Conservation (phyloP, 2,329 filamentous ascomycete genomes). For the Sodiomyces alkalinus region DNA sequence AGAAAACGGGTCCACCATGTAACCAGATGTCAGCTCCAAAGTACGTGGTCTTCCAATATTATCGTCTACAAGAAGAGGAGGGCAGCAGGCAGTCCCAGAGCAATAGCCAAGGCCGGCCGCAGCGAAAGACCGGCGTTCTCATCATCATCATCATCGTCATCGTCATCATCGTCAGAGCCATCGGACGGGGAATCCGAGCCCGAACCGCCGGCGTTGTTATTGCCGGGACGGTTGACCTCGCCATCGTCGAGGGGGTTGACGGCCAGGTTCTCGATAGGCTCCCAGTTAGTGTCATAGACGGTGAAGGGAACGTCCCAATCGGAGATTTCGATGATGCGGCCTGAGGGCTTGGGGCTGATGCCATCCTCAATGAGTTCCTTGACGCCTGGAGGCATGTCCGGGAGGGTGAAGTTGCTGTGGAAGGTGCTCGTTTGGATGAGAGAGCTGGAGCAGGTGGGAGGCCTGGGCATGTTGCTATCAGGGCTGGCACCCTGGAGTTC, state of each 20-base stretch:
- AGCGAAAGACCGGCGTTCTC: constrained; percentile 8
- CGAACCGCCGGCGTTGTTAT: constrained; percentile 18
- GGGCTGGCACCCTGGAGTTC: constrained; percentile 49
- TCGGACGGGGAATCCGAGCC: constrained; percentile 3
- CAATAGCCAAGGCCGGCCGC: constrained; percentile 4
- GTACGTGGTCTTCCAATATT: too few relatives aligned
- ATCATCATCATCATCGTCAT: constrained; percentile 9
- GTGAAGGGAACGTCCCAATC: constrained; percentile 40
- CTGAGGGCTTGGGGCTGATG: constrained; percentile 45
- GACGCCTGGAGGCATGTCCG: constrained; percentile 49
- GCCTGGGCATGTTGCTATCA: constrained; percentile 27
- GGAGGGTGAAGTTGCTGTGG: constrained; percentile 66
- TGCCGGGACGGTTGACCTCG: constrained; percentile 29
- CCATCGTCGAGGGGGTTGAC: constrained; percentile 29
- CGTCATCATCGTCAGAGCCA: constrained; percentile 13
- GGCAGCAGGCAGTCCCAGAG: constrained; percentile 6
- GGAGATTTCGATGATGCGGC: constrained; percentile 54
- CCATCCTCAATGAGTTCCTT: constrained; percentile 63
- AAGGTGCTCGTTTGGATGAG: constrained; percentile 58
- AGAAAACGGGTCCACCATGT: too few relatives aligned
- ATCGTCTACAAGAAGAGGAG: constrained; percentile 7
- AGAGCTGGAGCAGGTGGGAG: constrained; percentile 48
- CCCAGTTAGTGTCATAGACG: constrained; percentile 22
- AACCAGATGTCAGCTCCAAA: too few relatives aligned
- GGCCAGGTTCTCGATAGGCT: constrained; percentile 26